Base-by-base conservation (phyloP, 176 grass and related monocot genomes). In the Oryza officinalis region DNA sequence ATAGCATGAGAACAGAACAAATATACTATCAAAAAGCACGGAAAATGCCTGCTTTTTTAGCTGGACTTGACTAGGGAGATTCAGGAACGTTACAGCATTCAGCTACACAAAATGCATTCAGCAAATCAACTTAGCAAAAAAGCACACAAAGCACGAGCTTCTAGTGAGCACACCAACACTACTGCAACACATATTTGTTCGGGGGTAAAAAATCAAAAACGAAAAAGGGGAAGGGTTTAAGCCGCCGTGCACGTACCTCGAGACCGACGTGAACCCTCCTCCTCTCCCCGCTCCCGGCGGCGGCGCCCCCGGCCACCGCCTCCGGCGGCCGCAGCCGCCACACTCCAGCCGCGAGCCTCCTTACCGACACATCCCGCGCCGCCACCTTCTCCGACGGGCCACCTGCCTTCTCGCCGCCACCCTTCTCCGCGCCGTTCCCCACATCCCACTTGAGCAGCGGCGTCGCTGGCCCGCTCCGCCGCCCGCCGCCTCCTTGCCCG, bases 281-380 rank as follows among this genome's bases (percentile, higher is more conserved):
- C 54, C 76, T 79, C 31, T 82, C 81, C 52, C 20, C 80, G 8
- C 22, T 9, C 63, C 87, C 1, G 6, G 57, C 5, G n/a, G 57
- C 5, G 8, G 22, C 28, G 23, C 69, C 65, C 0, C 90, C 78
- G 0, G 59, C 61, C 1, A 89, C 92, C 10, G 83, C 87, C 71
- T 93, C 95, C 38, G 89, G 90, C 22, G 95, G 95, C 11, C 90
- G 90, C 27, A 97, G 76, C 9, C 89, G 86, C 95, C 95, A 97
- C 20, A 97, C 87, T 6, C 90, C 90, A 6, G 92, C 90, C 0
- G 92, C 95, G 38, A 97, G 95, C 84, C 86, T 84, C 90, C 95
- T 78, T 67, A 87, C 92, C 4, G 95, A 97, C 70, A 97, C 84
- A 45, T 88, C 80, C 79, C 80, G 66, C 47, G 47, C 13, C 50